phyloP scores from a whole-genome alignment of 2,329 filamentous ascomycete genomes.

The Trichophyton verrucosum region DNA sequence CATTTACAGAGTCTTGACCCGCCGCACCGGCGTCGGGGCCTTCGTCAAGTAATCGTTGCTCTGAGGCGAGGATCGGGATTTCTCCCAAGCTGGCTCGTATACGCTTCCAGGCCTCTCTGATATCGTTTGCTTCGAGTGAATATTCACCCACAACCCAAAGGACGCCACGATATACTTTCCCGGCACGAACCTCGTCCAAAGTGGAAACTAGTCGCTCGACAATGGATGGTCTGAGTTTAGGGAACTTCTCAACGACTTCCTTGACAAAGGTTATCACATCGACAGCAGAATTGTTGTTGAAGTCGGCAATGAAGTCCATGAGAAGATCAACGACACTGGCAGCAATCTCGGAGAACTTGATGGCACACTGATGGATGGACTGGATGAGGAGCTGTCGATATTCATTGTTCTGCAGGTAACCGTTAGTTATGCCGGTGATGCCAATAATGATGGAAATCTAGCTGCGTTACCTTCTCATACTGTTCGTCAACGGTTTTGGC shows the following conservation, averaged over 20 bases:
- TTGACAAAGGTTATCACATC: constrained; percentile 99
- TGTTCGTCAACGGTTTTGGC: constrained; percentile 96
- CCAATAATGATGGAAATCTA: not conserved
- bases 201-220: constrained; percentile 81
- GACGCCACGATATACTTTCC: constrained; percentile 92
- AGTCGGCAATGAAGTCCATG: constrained; percentile 98
- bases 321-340: constrained; percentile 90
- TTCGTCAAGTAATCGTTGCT: constrained; percentile 82
- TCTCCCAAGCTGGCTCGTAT: constrained; percentile 90
- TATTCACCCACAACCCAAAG: constrained; percentile 98
- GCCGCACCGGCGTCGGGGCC: constrained; percentile 58
- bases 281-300: constrained; percentile 91
- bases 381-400: constrained; percentile 93
- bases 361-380: constrained; percentile 94
- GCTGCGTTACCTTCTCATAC: constrained; percentile 64
- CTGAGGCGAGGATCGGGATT: constrained; percentile 90
- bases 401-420: constrained; percentile 55
- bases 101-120: constrained; percentile 90
- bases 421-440: constrained; percentile 13
- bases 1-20: constrained; percentile 60
- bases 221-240: constrained; percentile 73
- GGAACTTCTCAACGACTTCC: constrained; percentile 97
- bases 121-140: constrained; percentile 83
- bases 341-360: constrained; percentile 97
- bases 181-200: constrained; percentile 81